Evolutionary conservation across 768 basidiomycete genomes (phyloP), one percentile per base, ranked within the genome.

Genomic region (Pulveroboletus sp.): DNA sequence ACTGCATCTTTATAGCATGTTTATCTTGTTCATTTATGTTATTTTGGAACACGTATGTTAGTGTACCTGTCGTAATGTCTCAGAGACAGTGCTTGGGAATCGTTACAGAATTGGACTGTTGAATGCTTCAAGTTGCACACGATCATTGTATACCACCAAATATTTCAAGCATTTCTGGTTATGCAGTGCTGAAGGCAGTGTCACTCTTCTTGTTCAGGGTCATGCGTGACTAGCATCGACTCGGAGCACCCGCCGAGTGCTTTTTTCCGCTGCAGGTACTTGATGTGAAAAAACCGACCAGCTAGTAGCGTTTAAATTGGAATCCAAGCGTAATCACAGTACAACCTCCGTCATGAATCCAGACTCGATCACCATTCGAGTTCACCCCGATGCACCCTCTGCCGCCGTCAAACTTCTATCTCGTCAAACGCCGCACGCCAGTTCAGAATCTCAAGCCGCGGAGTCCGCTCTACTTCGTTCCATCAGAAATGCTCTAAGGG

Each of bases 401-500:
- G 71, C 77, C 37, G 77, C 79, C 24, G 57, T 63, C 51, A 63
- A 70, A 48, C 73, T 72, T 54, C 68, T 82, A 16, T 56, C 69
- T 24, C 62, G 63, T 27, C 58, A 63, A 24, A 54, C 66, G 42
- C 47, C 67, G 38, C 40, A 29, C 31, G 0, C 34, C 13, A n/a
- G n/a, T n/a, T 31, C 54, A 13, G 54, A 46, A 45, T 29, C 49
- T 13, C 47, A 43, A 2, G 27, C 50, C 17, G 20, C 45, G 35
- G 68, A 67, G 29, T 75, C 76, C 12, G 57, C 62, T 16, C 68
- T 89, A 1, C 71, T 87, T 32, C 72, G 70, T 49, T 71, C 84
- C 22, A 83, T 88, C 45, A 76, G 76, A 32, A 64, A 63, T n/a
- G 83, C 81, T 13, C 70, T 88, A 32, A 80, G 77, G 27, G 82